Percentiles rank a stretch among this genome's conserved stretches.
Evolutionary conservation across 352 stramenopile genomes (phyloP).

Genomic region (Phytopythium oedochilum): DNA sequence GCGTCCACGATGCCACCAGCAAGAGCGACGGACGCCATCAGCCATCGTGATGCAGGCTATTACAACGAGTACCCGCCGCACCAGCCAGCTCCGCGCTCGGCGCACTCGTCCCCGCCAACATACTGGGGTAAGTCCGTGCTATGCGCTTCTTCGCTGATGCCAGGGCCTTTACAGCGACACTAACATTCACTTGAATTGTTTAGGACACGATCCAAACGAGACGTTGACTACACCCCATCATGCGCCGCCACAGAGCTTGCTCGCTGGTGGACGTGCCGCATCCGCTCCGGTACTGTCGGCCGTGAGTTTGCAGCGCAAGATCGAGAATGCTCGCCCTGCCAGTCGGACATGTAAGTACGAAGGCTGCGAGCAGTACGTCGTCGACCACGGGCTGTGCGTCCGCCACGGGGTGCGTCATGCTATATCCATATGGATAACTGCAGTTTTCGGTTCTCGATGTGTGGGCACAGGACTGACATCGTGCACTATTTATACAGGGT

Average conservation of each 20-base stretch:
- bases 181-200: neutral
- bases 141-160: neutral
- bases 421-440: no score
- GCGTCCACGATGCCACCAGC: neutral
- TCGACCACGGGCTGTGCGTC: conserved; percentile 47
- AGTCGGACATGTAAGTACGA: conserved; percentile 50
- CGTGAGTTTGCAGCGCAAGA: conserved; percentile 13
- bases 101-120: neutral
- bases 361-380: conserved; percentile 54
- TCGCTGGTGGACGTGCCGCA: neutral
- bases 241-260: neutral
- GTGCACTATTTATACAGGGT: conserved; percentile 21
- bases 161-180: neutral
- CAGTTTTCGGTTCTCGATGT: neutral
- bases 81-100: neutral
- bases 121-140: neutral
- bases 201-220: neutral
- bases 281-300: neutral
- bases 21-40: neutral
- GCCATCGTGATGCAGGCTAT: neutral
- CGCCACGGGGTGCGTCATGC: conserved; percentile 31
- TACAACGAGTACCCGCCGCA: neutral
- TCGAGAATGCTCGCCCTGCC: conserved; percentile 29
- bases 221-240: neutral
- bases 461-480: neutral